Evolutionary conservation across 768 basidiomycete species (phyloP), one percentile per base, ranked within the genome.

Genomic region (Exsudoporus frostii): DNA sequence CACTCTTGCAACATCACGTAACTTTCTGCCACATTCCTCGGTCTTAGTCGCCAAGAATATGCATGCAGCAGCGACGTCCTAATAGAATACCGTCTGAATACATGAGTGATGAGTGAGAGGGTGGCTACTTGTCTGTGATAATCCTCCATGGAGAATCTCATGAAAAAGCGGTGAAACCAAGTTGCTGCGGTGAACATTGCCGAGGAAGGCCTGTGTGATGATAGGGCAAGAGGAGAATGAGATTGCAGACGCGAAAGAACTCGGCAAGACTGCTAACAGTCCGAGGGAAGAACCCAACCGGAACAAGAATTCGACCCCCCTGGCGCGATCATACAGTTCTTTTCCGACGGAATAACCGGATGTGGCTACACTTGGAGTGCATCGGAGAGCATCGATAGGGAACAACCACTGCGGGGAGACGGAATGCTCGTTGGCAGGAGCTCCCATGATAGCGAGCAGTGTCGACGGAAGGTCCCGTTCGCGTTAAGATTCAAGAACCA

Each of bases 21-120:
- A 78, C 65, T 92, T 93, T 47, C 91, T 77, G 32, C 88, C 88
- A 59, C 88, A 92, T 70, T 93, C 91, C 67, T 93, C 91, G 1
- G 90, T 92, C 69, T 93, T 93, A n/a, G 91, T 91, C 1, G 91
- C 88, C 53, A 93, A 79, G 63, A 93, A 93, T 55, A 93, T 83
- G 67, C 90, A 92, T 5, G 91, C 79, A 13, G 88, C 90, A 27
- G 92, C 90, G 38, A 91, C 85, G 59, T 90, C 85, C 91, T 93
- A 57, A 50, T 7, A 25, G 34, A 32, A 34, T 27, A 44, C 32
- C 19, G 53, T 47, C 44, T 56, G 60, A 56, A 51, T 41, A 47
- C 25, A 40, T 13, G 57, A 42, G 50, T 37, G 53, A 56, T 22
- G 44, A 11, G 46, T 5, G 32, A 39, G 48, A 43, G 48, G n/a